Base-by-base conservation (phyloP, 1,284 basidiomycete genomes). In the Trametes sp. region DNA sequence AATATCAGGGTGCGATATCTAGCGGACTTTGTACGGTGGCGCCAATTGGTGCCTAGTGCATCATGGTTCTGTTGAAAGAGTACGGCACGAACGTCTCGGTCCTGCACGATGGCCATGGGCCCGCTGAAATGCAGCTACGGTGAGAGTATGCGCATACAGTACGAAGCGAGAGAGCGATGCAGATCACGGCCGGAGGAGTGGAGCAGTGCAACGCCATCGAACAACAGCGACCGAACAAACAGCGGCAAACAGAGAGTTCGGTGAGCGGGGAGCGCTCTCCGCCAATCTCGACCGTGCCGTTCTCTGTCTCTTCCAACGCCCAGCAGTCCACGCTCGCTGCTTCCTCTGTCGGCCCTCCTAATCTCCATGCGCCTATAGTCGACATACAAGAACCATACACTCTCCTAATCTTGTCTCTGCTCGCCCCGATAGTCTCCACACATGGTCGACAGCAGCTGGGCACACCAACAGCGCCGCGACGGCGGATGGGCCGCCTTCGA, bases 291-390 rank as follows among this genome's bases (percentile, higher is more conserved):
- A 33, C 21, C 16, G 21, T 26, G 21, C 13, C 44, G n/a, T 16
- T 35, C 49, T 56, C 54, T 50, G 42, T 41, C 49, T 28, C 38
- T 28, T 54, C 49, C 65, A 51, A 56, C 65, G 65, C 61, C 65
- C 54, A 62, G 61, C 61, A 42, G 60, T 57, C 61, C 44, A 44
- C 58, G 57, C 66, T 54, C 60, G 62, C 62, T 48, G 57, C 38
- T n/a, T n/a, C 49, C 31, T 48, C 57, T 65, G 51, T 62, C 61
- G 21, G 54, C 46, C 66, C 59, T 61, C 59, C 36, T 60, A 63
- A 65, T 68, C 63, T 63, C 66, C 66, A 67, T 67, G 66, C 61
- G 55, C 59, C 38, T 53, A 61, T 65, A 67, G 63, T 60, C 57
- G 49, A 57, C 62, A 58, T 53, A 41, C 56, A 46, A 35, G 54